Evolutionary conservation across 108 stramenopile genomes (phyloP), one percentile per base, ranked within the genome.

Genomic region (Chaetoceros tenuissimus): DNA sequence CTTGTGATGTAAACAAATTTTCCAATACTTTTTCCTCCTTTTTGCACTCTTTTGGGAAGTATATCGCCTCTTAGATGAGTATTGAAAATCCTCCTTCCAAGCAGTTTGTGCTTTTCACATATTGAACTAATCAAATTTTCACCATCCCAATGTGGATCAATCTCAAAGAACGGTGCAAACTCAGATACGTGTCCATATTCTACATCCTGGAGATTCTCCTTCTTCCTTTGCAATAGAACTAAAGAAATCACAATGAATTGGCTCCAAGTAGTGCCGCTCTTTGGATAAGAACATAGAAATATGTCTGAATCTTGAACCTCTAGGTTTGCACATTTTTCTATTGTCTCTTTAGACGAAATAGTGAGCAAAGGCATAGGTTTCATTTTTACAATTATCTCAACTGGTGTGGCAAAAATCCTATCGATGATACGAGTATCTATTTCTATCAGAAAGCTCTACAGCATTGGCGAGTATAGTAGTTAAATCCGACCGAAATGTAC

Each of bases 221-320:
- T 21, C 20, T 46, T 27, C 24, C 63, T 40, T 26, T 74, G 64
- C 0, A 60, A 67, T 59, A 68, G 30, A 5, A 88, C 25, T 26
- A 88, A 55, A 19, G 62, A 62, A 27, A 75, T 31, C 2, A 84
- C 72, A 61, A 84, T 79, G 57, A 73, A 70, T 54, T 88, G 86
- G 40, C 68, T 84, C 86, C 86, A 88, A 1, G 86, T 88, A 23
- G 86, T 88, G 0, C 86, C 86, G 25, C 60, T 61, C 57, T 88
- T 84, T 13, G 83, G 83, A 59, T 75, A 84, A 1, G 74, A 73
- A 60, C 77, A 78, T 24, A 84, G 62, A 59, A 84, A 80, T 19
- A 80, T 53, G 48, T 84, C 79, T 0, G 54, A 60, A 3, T 58
- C 54, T 10, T 51, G 48, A 7, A 76, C 51, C 7, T 53, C 43